Conservation (phyloP, 2,329 filamentous ascomycete genomes). For the Fusarium tjaetaba region DNA sequence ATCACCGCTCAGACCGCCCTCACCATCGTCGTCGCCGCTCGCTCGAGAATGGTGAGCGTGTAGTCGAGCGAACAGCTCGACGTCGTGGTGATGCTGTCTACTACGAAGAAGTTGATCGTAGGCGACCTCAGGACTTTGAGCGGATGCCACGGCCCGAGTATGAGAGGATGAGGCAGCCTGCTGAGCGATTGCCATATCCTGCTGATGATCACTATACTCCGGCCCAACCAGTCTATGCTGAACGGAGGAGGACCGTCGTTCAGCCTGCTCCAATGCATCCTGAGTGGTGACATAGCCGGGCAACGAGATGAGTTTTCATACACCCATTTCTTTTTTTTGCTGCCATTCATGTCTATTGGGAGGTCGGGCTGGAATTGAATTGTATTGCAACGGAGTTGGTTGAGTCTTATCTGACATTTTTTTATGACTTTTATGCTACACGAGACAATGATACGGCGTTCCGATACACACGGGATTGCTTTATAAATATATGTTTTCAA, state of each 20-base stretch:
- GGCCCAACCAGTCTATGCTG: conserved; percentile 34
- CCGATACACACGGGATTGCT: neutral
- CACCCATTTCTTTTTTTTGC: neutral
- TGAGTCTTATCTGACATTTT: neutral
- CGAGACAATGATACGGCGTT: neutral
- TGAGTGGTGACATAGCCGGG: conserved; percentile 6
- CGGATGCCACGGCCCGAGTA: conserved; percentile 23
- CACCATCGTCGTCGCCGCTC: conserved; percentile 24
- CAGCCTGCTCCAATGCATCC: conserved; percentile 19
- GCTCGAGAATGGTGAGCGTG: conserved; percentile 15
- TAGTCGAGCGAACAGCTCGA: conserved; percentile 23
- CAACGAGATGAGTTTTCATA: neutral
- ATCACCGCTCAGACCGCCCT: conserved; percentile 19
- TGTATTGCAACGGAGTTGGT: neutral
- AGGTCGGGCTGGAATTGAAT: neutral
- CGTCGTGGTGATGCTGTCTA: conserved; percentile 31
- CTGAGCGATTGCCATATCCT: conserved; percentile 23
- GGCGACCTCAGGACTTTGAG: conserved; percentile 30
- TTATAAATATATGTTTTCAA: conserved; percentile 1
- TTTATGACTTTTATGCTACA: conserved; percentile 1
- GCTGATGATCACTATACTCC: conserved; percentile 31
- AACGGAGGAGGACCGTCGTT: conserved; percentile 23
- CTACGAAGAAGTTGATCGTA: conserved; percentile 32
- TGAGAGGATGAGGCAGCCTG: conserved; percentile 16
- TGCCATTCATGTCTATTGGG: neutral